Percentiles rank a stretch among this genome's conserved stretches.
phyloP scores from a whole-genome alignment of 2,329 filamentous ascomycete species.

The Pseudogymnoascus sp. region DNA sequence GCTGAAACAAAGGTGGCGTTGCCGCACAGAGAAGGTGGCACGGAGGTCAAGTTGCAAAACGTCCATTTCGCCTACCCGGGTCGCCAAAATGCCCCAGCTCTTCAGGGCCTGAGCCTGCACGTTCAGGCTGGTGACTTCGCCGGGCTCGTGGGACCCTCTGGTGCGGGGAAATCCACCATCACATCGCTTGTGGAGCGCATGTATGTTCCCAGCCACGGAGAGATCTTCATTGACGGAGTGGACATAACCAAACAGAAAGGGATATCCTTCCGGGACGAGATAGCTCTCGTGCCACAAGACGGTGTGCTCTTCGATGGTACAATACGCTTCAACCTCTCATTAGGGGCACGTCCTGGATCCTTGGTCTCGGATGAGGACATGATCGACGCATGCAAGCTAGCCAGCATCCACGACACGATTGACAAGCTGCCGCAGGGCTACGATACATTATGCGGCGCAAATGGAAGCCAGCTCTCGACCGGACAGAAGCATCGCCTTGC shows the following conservation, averaged over 20 bases:
- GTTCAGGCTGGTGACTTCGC: constrained; percentile 57
- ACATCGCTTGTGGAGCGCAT: constrained; percentile 59
- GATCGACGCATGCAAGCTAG: constrained; percentile 70
- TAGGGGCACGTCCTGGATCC: constrained; percentile 45
- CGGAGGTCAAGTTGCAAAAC: constrained; percentile 45
- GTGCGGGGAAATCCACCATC: constrained; percentile 66
- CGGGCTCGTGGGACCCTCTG: constrained; percentile 61
- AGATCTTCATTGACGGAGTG: constrained; percentile 52
- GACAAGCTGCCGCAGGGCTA: constrained; percentile 72
- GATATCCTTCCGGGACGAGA: constrained; percentile 51
- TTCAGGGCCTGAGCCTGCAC: constrained; percentile 51
- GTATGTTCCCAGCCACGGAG: constrained; percentile 56
- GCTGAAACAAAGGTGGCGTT: constrained; percentile 15
- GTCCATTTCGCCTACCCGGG: constrained; percentile 50
- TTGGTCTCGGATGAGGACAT: constrained; percentile 53
- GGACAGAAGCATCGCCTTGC: constrained; percentile 93
- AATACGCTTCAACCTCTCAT: constrained; percentile 58
- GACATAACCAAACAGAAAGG: constrained; percentile 51
- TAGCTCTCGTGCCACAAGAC: constrained; percentile 66
- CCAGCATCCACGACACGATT: constrained; percentile 89
- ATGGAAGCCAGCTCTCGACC: constrained; percentile 80
- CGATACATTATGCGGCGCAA: constrained; percentile 81
- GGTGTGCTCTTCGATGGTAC: constrained; percentile 59
- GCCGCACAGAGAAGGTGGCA: constrained; percentile 40
- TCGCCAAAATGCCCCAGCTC: constrained; percentile 45